Evolutionary conservation across 805 yeast genomes (phyloP).

Genomic region (Spathaspora passalidarum): DNA sequence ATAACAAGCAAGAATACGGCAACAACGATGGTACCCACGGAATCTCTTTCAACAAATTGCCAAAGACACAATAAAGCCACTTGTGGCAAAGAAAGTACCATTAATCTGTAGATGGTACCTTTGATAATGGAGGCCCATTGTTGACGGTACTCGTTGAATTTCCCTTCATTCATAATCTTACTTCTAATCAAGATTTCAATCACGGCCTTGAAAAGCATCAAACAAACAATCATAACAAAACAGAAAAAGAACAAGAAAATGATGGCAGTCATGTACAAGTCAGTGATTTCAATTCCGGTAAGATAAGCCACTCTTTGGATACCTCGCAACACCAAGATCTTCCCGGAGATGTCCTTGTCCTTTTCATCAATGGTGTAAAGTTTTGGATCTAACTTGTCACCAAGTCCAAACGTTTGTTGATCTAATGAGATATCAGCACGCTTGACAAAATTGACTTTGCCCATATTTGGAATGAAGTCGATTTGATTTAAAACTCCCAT

Average conservation of each 20-base stretch:
- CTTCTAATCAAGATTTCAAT: constrained; percentile 62
- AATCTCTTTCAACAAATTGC: constrained; percentile 83
- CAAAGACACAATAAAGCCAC: constrained; percentile 76
- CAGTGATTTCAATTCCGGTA: constrained; percentile 83
- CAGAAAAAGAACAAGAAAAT: constrained; percentile 79
- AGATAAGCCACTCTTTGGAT: constrained; percentile 86
- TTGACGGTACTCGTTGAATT: constrained; percentile 71
- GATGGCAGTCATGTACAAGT: constrained; percentile 80
- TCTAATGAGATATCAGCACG: constrained; percentile 35
- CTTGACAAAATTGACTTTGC: constrained; percentile 13
- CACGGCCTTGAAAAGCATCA: constrained; percentile 63
- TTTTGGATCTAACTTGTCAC: constrained; percentile 39
- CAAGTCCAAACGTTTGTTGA: constrained; percentile 42
- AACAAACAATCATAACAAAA: constrained; percentile 54
- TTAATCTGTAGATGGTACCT: constrained; percentile 83
- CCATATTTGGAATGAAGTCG: not conserved
- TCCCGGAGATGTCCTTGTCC: constrained; percentile 53
- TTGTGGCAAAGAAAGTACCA: constrained; percentile 85
- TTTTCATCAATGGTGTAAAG: constrained; percentile 74
- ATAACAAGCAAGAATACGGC: constrained; percentile 70
- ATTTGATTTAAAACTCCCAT: constrained; percentile 12
- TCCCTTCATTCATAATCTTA: constrained; percentile 56
- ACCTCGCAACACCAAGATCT: constrained; percentile 82
- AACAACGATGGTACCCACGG: constrained; percentile 76
- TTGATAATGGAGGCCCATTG: constrained; percentile 85